Conservation (phyloP, 2,329 filamentous ascomycete genomes). For the Nannizziopsis barbatae region DNA sequence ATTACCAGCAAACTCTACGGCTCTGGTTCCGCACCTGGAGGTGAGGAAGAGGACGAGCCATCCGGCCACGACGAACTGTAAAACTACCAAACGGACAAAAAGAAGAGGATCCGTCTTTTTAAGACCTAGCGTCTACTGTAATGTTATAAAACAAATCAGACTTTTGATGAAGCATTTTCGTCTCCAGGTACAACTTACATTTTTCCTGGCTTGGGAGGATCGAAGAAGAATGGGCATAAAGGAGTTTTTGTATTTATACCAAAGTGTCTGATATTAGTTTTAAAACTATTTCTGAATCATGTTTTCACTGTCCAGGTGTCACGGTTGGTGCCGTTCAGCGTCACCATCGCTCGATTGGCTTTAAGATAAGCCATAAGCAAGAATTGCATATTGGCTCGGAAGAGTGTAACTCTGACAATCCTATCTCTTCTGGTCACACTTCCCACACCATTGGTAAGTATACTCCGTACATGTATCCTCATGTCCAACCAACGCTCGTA, state of each 20-base stretch:
- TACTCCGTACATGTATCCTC: too few species aligned
- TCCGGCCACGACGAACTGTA: constrained; percentile 67
- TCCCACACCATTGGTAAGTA: too few species aligned
- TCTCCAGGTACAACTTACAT: constrained; percentile 5
- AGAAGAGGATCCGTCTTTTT: background rate
- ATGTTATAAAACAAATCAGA: constrained; percentile 9
- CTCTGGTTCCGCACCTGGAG: constrained; percentile 47
- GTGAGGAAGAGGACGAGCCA: constrained; percentile 57
- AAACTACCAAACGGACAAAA: constrained; percentile 22
- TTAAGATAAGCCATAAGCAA: too few species aligned
- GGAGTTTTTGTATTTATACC: constrained; percentile 8
- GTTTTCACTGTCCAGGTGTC: background rate
- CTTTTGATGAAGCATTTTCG: constrained; percentile 7
- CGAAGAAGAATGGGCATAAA: constrained; percentile 8
- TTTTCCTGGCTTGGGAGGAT: background rate
- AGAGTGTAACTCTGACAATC: too few species aligned
- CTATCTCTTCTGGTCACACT: too few species aligned
- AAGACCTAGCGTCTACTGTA: constrained; percentile 9
- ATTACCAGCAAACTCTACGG: constrained; percentile 98
- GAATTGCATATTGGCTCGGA: too few species aligned
- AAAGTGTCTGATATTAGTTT: background rate
- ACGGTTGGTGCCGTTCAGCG: background rate
- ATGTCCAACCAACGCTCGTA: too few species aligned
- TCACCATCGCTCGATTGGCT: too few species aligned
- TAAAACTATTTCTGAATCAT: background rate